A percentile compares a stretch with the other conserved stretches of the same genome.
phyloP scores from a whole-genome alignment of 2,329 filamentous ascomycete genomes.

The Trichoderma pleuroti region DNA sequence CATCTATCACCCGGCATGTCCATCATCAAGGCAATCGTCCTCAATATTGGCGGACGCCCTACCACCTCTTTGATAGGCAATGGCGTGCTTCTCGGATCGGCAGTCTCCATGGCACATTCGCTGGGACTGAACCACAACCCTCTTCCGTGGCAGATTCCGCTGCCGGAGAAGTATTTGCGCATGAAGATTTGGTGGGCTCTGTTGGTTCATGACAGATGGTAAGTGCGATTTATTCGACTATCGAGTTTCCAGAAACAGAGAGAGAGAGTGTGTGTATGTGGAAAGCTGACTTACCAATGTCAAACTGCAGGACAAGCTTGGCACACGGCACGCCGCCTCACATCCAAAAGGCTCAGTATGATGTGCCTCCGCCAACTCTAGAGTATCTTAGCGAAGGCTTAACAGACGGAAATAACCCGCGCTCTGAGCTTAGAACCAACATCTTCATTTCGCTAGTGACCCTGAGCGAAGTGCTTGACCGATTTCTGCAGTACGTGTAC shows the following conservation, averaged over 20 bases:
- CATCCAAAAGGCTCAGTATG: constrained; percentile 43
- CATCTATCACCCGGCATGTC: constrained; percentile 56
- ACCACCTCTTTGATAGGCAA: constrained; percentile 59
- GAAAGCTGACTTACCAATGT: neutral
- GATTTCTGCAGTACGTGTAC: constrained; percentile 35
- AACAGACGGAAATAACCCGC: constrained; percentile 19
- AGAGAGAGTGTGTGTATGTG: neutral
- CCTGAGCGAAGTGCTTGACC: constrained; percentile 40
- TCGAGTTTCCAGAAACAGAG: neutral
- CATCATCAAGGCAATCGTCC: constrained; percentile 53
- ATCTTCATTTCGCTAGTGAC: constrained; percentile 45
- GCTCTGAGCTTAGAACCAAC: constrained; percentile 27
- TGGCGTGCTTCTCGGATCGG: constrained; percentile 47
- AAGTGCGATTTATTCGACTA: neutral
- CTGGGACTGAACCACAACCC: constrained; percentile 54
- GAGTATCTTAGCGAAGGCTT: constrained; percentile 33
- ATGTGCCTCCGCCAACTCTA: constrained; percentile 43
- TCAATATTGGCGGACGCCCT: constrained; percentile 59
- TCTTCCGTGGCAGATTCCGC: constrained; percentile 49
- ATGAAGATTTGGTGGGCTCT: constrained; percentile 57
- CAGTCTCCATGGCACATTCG: constrained; percentile 51
- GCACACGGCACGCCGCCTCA: constrained; percentile 52
- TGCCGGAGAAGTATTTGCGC: constrained; percentile 47
- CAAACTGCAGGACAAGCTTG: constrained; percentile 43
- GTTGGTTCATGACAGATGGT: constrained; percentile 54